Percentiles rank a stretch among this genome's conserved stretches.
Conservation (phyloP, 148 eudicot genomes). For the Rhododendron vialii region DNA sequence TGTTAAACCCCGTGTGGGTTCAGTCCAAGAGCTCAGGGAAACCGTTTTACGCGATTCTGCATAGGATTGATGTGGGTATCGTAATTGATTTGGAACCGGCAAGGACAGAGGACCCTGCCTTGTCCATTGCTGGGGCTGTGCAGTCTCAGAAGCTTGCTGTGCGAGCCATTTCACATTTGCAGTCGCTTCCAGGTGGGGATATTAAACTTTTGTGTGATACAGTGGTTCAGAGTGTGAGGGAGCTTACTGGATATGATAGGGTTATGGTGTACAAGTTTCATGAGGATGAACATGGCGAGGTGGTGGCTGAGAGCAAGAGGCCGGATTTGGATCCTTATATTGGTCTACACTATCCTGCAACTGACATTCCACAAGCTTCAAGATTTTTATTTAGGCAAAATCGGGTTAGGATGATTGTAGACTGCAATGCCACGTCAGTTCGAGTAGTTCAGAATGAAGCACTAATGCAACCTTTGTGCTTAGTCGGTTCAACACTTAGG, state of each 20-base stretch:
- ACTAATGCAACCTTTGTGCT: constrained; percentile 63
- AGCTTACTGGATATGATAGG: constrained; percentile 89
- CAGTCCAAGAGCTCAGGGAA: constrained; percentile 68
- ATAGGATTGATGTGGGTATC: constrained; percentile 87
- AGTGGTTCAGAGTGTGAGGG: constrained; percentile 74
- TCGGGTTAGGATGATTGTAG: constrained; percentile 89
- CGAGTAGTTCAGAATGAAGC: constrained; percentile 65
- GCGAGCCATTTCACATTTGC: constrained; percentile 72
- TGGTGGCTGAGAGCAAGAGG: constrained; percentile 72
- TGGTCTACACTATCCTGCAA: constrained; percentile 95
- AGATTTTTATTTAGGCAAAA: constrained; percentile 89
- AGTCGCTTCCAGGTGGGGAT: constrained; percentile 88
- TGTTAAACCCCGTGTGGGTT: constrained; percentile 81
- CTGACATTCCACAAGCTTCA: constrained; percentile 96
- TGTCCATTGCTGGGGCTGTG: constrained; percentile 87
- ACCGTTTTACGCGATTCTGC: constrained; percentile 88
- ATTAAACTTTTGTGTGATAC: constrained; percentile 79
- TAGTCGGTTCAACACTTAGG: constrained; percentile 91
- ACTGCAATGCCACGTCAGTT: constrained; percentile 70
- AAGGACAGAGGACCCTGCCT: constrained; percentile 74
- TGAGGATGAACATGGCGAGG: constrained; percentile 99
- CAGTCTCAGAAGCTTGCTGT: constrained; percentile 96
- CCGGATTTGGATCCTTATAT: constrained; percentile 78
- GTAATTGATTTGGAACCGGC: constrained; percentile 95
- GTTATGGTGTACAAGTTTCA: constrained; percentile 98